Evolutionary conservation across 2,329 filamentous ascomycete species (phyloP), one percentile per base, ranked within the genome.

Genomic region (Arthrobotrys pseudoclavata): DNA sequence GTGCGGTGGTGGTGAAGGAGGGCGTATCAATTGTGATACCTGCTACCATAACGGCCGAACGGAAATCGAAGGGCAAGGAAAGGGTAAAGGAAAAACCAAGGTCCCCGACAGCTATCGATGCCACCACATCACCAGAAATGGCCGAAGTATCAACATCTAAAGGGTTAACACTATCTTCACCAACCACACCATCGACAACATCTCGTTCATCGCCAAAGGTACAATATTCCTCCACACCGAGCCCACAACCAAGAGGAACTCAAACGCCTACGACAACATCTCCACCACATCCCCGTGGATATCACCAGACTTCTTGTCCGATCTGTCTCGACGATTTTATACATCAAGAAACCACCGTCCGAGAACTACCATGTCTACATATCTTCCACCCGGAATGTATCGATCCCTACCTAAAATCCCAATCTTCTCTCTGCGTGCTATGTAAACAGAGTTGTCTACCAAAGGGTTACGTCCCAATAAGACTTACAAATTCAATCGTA

Each of bases 381-480:
- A 95, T 98, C 70, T 99, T 94, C 84, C 95, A 99, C 80, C 91
- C 92, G 0, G 91, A 92, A 79, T 99, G 96, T 82, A 94, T 98
- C 79, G 94, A 98, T 82, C 88, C 90, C 22, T 97, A 96, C 81
- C 86, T 98, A 12, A 87, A 88, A 50, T 87, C 90, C 68, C 91
- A 91, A 82, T 96, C 92, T 82, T 96, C 92, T 18, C 86, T 97
- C 1, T 99, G 96, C 82, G 95, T 96, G 0, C 86, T 97, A 81
- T 99, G 96, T 86, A 97, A 97, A 83, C 89, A 91, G 77, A 92
- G 89, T 61, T 92, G 94, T 81, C 85, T 97, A 0, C 94, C 94
- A 5, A 81, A 83, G 80, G 85, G 92, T 0, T 89, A 89, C 81
- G 90, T 89, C 69, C 90, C 91, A 0, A 84, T 86, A 0, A 86